Conservation (phyloP, 495 filamentous ascomycete species). For the Penicillium silybi region DNA sequence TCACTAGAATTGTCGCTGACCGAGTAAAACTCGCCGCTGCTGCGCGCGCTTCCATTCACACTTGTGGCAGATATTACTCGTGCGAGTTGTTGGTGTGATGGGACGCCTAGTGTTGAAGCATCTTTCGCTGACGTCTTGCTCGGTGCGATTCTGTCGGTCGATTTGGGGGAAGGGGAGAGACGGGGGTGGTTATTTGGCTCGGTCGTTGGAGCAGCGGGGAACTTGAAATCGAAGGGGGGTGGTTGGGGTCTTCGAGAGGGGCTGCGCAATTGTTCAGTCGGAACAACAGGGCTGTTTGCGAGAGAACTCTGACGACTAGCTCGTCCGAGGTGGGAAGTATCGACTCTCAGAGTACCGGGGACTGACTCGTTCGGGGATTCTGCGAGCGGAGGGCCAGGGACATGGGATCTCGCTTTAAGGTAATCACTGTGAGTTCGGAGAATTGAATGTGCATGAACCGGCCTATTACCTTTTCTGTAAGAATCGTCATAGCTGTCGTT, state of each 20-base stretch:
- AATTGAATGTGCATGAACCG: background rate
- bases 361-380: slow-evolving; percentile 29
- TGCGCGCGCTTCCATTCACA: slow-evolving; percentile 62
- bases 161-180: slow-evolving; percentile 30
- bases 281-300: slow-evolving; percentile 27
- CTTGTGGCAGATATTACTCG: slow-evolving; percentile 72
- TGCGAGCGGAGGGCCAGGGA: slow-evolving; percentile 24
- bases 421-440: slow-evolving; percentile 5
- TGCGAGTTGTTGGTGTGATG: slow-evolving; percentile 58
- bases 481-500: slow-evolving; percentile 41
- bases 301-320: slow-evolving; percentile 21
- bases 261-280: slow-evolving; percentile 23
- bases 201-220: slow-evolving; percentile 48
- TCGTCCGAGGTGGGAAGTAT: slow-evolving; percentile 27
- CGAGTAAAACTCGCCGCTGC: slow-evolving; percentile 92
- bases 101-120: slow-evolving; percentile 17
- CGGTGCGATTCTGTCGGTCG: background rate
- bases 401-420: slow-evolving; percentile 23
- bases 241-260: slow-evolving; percentile 34
- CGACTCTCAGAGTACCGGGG: slow-evolving; percentile 23
- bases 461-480: slow-evolving; percentile 38
- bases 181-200: slow-evolving; percentile 33
- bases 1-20: slow-evolving; percentile 91
- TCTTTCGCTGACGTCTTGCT: slow-evolving; percentile 9
- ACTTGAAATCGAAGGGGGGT: slow-evolving; percentile 63